A percentile compares a stretch with the other conserved stretches of the same genome.
phyloP scores from a whole-genome alignment of 345 rosid species.

The Cardamine occulta region DNA sequence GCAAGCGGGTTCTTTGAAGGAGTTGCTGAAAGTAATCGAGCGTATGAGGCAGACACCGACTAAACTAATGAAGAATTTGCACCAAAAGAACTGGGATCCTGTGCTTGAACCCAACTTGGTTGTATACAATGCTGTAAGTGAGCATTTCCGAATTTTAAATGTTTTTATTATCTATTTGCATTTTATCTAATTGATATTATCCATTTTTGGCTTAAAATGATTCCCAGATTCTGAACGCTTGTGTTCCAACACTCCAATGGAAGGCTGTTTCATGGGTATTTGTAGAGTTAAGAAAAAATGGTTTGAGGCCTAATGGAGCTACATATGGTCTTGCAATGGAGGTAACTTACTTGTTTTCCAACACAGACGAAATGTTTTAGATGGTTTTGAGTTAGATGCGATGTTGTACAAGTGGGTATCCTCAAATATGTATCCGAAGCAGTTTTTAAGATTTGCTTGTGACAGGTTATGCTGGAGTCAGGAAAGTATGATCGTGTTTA shows the following conservation, averaged over 20 bases:
- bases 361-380: not conserved
- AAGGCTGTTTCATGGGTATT: conserved; percentile 93
- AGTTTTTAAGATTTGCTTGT: conserved; percentile 37
- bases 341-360: conserved; percentile 51
- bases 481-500: conserved; percentile 84
- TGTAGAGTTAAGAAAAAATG: conserved; percentile 74
- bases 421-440: not conserved
- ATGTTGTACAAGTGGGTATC: conserved; percentile 2
- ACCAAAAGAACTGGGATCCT: conserved; percentile 75
- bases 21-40: conserved; percentile 72
- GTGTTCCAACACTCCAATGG: conserved; percentile 84
- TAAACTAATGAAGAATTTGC: conserved; percentile 50
- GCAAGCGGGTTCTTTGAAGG: conserved; percentile 79
- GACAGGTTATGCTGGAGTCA: conserved; percentile 88
- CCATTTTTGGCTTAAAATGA: conserved; percentile 22
- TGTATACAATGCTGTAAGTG: conserved; percentile 90
- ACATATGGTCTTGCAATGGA: conserved; percentile 98
- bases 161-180: not conserved
- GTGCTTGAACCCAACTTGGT: conserved; percentile 86
- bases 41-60: conserved; percentile 74
- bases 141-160: conserved; percentile 18
- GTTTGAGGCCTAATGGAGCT: conserved; percentile 87
- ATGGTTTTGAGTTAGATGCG: conserved; percentile 11
- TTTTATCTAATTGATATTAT: conserved; percentile 8
- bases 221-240: conserved; percentile 81